These are phyloP conservation scores for Cinnamomum micranthum DNA, from an alignment of 164 flowering plant species.

Conservation along the genomic window DNA sequence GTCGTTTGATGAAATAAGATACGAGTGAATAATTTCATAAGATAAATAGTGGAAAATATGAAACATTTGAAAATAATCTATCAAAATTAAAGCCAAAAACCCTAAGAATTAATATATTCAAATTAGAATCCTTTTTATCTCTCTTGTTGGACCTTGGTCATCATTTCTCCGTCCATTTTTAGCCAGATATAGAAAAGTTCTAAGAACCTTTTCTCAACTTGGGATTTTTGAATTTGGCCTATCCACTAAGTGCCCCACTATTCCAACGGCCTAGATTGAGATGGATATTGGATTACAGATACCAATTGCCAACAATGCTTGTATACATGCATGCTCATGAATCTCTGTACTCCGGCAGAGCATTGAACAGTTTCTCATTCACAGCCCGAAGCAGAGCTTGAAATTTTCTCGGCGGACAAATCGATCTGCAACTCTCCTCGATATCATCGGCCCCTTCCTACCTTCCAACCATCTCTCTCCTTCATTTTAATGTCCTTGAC, in stretches of 20 bases:
- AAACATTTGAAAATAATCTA: too few relatives aligned
- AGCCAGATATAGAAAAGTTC: neutral
- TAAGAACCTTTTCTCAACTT: too few relatives aligned
- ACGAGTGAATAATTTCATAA: too few relatives aligned
- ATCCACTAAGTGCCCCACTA: neutral
- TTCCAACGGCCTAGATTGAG: neutral
- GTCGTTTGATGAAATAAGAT: too few relatives aligned
- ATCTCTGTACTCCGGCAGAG: neutral
- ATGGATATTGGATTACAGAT: neutral
- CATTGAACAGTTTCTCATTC: neutral
- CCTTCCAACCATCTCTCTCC: neutral
- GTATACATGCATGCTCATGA: neutral
- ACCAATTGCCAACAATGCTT: too few relatives aligned
- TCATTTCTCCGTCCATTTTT: neutral
- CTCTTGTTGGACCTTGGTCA: neutral
- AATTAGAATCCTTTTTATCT: too few relatives aligned
- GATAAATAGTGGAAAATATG: too few relatives aligned
- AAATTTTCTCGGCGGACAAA: conserved; percentile 19
- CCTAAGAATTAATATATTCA: neutral
- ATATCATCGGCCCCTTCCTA: conserved; percentile 14
- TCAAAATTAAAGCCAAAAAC: too few relatives aligned
- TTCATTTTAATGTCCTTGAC: neutral
- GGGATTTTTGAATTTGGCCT: neutral
- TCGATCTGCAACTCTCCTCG: conserved; percentile 22
- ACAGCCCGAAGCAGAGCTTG: neutral